phyloP scores from a whole-genome alignment of 2,329 filamentous ascomycete species.

The Aspergillus carbonarius region DNA sequence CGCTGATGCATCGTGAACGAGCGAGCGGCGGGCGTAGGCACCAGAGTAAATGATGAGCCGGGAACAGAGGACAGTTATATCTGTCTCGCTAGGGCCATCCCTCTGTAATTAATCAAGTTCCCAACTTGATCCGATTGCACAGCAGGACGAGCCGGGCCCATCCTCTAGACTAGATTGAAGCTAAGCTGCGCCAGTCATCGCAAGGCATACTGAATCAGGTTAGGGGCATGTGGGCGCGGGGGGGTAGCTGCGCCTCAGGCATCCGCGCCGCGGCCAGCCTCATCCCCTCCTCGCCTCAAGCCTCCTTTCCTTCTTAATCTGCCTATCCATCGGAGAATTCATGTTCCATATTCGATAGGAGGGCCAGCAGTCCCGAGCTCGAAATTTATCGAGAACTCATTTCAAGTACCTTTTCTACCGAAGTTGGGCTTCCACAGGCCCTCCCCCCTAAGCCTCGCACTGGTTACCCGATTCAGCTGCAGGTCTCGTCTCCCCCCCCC shows the following conservation, averaged over 20 bases:
- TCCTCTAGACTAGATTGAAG: background rate
- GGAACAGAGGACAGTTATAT: too few relatives aligned
- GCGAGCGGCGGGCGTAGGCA: too few relatives aligned
- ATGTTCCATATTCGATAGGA: background rate
- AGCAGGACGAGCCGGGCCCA: too few relatives aligned
- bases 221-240: background rate
- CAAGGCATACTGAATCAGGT: background rate
- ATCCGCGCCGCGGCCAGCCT: background rate
- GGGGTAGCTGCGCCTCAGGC: background rate
- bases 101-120: too few relatives aligned
- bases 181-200: background rate
- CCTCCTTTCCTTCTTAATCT: background rate
- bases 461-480: constrained; percentile 17
- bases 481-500: too few relatives aligned
- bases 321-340: background rate
- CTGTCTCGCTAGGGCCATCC: too few relatives aligned
- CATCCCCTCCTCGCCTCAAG: background rate
- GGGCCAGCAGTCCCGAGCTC: background rate
- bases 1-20: too few relatives aligned
- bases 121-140: too few relatives aligned
- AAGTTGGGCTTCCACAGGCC: background rate
- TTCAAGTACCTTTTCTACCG: background rate
- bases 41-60: too few relatives aligned
- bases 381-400: background rate
- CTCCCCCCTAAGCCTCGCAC: constrained; percentile 12